A percentile compares a stretch with the other conserved stretches of the same genome.
Conservation (phyloP, 2,329 filamentous ascomycete species). For the Emmonsiellopsis sp. region DNA sequence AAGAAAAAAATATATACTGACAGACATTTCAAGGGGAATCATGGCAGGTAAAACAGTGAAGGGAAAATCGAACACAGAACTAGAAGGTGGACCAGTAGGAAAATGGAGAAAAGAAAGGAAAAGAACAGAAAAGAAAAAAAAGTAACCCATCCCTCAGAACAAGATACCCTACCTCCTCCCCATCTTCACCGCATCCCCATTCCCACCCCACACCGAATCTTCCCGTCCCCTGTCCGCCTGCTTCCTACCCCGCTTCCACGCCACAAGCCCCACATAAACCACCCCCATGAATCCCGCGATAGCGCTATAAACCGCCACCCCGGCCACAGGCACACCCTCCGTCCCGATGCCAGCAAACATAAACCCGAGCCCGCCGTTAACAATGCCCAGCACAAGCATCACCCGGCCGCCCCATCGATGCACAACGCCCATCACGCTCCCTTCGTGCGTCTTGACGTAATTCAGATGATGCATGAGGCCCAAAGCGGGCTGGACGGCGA, state of each 20-base stretch:
- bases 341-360: slow-evolving; percentile 33
- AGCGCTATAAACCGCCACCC: slow-evolving; percentile 39
- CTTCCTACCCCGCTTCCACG: slow-evolving; percentile 4
- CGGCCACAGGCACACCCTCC: slow-evolving; percentile 17
- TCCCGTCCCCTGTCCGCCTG: background rate
- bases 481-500: slow-evolving; percentile 48
- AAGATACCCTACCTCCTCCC: background rate
- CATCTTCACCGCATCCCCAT: too few relatives aligned
- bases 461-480: slow-evolving; percentile 43
- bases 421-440: slow-evolving; percentile 32
- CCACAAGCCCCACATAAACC: slow-evolving; percentile 25
- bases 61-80: too few relatives aligned
- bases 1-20: background rate
- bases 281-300: slow-evolving; percentile 40
- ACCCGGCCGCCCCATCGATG: slow-evolving; percentile 48
- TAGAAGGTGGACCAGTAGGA: background rate
- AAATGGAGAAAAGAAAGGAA: background rate
- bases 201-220: background rate
- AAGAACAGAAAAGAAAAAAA: background rate
- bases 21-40: too few relatives aligned
- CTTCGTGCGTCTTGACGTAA: slow-evolving; percentile 38
- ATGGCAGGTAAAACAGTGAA: too few relatives aligned
- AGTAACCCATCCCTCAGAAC: background rate
- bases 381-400: slow-evolving; percentile 42
- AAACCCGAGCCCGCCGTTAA: slow-evolving; percentile 50